These are phyloP conservation scores for Dryas alaskensis DNA, from an alignment of 306 rosid species.

Conservation along the genomic window DNA sequence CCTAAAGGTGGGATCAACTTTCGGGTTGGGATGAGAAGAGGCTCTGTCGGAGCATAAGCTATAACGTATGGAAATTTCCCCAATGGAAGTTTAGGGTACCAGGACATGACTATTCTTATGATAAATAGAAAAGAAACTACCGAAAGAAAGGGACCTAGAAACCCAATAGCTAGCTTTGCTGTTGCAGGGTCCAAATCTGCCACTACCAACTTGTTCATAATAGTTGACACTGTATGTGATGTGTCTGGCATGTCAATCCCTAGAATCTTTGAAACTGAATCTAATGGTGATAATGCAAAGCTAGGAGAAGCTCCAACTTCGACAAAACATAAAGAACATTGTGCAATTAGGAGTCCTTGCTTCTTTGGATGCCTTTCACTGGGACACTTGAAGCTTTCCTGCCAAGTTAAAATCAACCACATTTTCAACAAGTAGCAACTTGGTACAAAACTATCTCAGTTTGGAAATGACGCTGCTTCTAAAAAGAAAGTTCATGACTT, in stretches of 20 bases:
- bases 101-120: conserved; percentile 86
- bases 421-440: no score
- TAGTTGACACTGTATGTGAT: conserved; percentile 31
- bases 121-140: conserved; percentile 69
- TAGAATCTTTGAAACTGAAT: conserved; percentile 25
- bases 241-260: conserved; percentile 28
- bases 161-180: conserved; percentile 65
- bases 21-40: conserved; percentile 67
- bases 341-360: conserved; percentile 22
- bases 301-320: conserved; percentile 26
- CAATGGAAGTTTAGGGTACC: conserved; percentile 88
- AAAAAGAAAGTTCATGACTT: background rate
- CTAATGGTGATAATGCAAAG: conserved; percentile 15
- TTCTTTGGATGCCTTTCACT: conserved; percentile 28
- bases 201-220: conserved; percentile 35
- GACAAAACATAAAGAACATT: conserved; percentile 36
- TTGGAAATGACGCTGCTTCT: background rate
- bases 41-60: conserved; percentile 94
- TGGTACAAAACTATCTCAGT: no score
- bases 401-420: conserved; percentile 13
- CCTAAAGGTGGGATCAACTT: conserved; percentile 89
- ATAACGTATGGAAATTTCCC: conserved; percentile 80
- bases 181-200: conserved; percentile 81
- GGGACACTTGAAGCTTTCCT: conserved; percentile 45
- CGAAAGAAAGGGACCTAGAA: conserved; percentile 80